A percentile compares a stretch with the other conserved stretches of the same genome.
Evolutionary conservation across 2,329 filamentous ascomycete genomes (phyloP).

Genomic region (Calonectria pseudoturangicola): DNA sequence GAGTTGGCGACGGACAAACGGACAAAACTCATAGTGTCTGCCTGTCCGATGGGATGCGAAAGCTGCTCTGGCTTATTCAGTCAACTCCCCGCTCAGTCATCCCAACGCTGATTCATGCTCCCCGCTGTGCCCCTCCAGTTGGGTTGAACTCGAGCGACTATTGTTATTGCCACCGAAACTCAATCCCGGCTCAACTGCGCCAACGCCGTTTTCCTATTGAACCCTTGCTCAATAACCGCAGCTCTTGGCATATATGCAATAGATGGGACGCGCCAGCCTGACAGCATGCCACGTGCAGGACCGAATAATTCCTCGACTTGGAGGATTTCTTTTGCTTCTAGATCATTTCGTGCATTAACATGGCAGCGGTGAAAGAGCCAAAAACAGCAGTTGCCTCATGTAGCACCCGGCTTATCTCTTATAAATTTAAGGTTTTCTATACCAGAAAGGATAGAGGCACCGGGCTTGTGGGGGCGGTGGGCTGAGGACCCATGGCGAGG

Average conservation of each 20-base stretch:
- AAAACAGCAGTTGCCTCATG: neutral
- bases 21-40: neutral
- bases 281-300: conserved; percentile 12
- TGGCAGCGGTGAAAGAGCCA: neutral
- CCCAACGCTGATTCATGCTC: neutral
- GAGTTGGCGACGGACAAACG: neutral
- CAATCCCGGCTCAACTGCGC: neutral
- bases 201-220: neutral
- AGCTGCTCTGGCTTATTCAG: too few species aligned
- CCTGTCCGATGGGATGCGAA: too few species aligned
- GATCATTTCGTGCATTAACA: conserved; percentile 8
- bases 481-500: conserved; percentile 12
- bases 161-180: neutral
- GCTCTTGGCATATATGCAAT: conserved; percentile 4
- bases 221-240: neutral
- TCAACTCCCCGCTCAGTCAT: too few species aligned
- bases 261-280: neutral
- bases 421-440: conserved; percentile 13
- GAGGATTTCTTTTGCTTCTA: conserved; percentile 18
- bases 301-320: conserved; percentile 20
- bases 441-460: conserved; percentile 9
- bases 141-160: neutral
- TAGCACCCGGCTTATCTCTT: conserved; percentile 11
- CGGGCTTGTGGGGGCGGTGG: neutral
- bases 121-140: neutral